These are phyloP conservation scores for Epichloe hybrida DNA, from an alignment of 2,329 filamentous ascomycete genomes.

Conservation along the genomic window DNA sequence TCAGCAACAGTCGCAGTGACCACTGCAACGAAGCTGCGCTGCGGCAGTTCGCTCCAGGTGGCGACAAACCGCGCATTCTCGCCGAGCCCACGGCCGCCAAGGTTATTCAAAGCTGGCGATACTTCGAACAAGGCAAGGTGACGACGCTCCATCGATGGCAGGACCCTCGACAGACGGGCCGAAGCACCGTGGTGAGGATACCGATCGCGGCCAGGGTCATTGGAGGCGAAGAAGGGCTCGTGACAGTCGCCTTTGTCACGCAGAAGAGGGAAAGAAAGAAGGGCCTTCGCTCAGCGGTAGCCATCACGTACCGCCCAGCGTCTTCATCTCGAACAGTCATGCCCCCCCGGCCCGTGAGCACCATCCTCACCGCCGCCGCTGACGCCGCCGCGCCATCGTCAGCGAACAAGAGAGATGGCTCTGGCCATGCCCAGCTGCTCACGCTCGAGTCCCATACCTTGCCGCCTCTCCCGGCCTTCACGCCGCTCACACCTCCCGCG, in stretches of 20 bases:
- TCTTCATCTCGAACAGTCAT: conserved; percentile 12
- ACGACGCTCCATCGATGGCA: conserved; percentile 33
- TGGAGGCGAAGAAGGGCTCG: conserved; percentile 45
- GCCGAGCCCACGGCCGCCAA: conserved; percentile 52
- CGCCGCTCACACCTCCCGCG: conserved; percentile 22
- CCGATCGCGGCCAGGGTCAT: conserved; percentile 38
- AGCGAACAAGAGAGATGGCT: conserved; percentile 4
- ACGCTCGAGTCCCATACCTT: background rate
- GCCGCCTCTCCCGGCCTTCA: conserved; percentile 8
- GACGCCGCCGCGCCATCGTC: conserved; percentile 3
- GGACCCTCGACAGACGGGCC: conserved; percentile 21
- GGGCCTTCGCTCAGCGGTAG: conserved; percentile 51
- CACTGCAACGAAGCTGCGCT: conserved; percentile 60
- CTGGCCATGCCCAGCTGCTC: background rate
- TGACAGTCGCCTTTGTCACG: conserved; percentile 55
- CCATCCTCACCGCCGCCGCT: conserved; percentile 5
- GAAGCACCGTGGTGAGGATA: conserved; percentile 27
- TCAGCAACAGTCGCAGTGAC: conserved; percentile 40
- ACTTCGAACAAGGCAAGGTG: conserved; percentile 44
- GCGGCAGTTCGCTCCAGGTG: conserved; percentile 42
- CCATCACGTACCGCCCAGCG: conserved; percentile 57
- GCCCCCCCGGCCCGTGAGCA: conserved; percentile 6
- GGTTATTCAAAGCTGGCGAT: conserved; percentile 52
- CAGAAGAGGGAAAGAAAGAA: conserved; percentile 47
- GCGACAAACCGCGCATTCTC: conserved; percentile 46